phyloP scores from a whole-genome alignment of 1,139 yeast species.

The Lodderomyces parapsilosis region DNA sequence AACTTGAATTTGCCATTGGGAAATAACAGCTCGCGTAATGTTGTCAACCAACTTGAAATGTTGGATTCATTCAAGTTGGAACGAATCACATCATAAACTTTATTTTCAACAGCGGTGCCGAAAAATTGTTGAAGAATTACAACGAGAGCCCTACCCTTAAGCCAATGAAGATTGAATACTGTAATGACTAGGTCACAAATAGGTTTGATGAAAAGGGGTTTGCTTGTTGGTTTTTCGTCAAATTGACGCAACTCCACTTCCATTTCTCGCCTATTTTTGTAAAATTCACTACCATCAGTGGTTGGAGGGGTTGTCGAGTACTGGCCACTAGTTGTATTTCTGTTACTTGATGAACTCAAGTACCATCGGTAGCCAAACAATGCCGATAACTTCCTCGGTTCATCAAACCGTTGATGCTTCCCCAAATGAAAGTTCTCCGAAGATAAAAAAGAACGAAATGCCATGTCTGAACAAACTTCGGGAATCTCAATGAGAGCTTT shows the following conservation, averaged over 20 bases:
- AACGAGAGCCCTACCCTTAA: slow-evolving; percentile 80
- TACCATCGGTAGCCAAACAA: slow-evolving; percentile 44
- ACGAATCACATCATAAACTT: slow-evolving; percentile 45
- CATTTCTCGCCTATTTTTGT: slow-evolving; percentile 40
- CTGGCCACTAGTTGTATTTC: neutral
- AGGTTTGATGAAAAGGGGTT: slow-evolving; percentile 62
- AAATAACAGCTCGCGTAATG: slow-evolving; percentile 41
- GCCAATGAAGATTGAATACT: slow-evolving; percentile 75
- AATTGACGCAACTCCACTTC: slow-evolving; percentile 40
- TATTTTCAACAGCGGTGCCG: slow-evolving; percentile 85
- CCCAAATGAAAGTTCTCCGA: slow-evolving; percentile 59
- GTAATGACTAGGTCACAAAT: slow-evolving; percentile 74
- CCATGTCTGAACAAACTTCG: slow-evolving; percentile 69
- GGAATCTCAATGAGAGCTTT: slow-evolving; percentile 57
- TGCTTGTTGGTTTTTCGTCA: slow-evolving; percentile 28
- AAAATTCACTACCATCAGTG: neutral
- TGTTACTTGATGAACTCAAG: slow-evolving; percentile 36
- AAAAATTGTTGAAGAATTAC: slow-evolving; percentile 80
- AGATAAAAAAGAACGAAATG: slow-evolving; percentile 75
- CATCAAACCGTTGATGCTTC: slow-evolving; percentile 13
- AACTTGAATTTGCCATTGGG: slow-evolving; percentile 60
- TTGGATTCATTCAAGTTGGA: slow-evolving; percentile 20
- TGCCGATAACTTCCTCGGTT: slow-evolving; percentile 11
- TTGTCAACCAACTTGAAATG: slow-evolving; percentile 45
- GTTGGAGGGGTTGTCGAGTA: slow-evolving; percentile 4